A percentile compares a stretch with the other conserved stretches of the same genome.
These are phyloP conservation scores for Magnolia kwangsiensis DNA, from an alignment of 164 flowering plant species.

Conservation along the genomic window DNA sequence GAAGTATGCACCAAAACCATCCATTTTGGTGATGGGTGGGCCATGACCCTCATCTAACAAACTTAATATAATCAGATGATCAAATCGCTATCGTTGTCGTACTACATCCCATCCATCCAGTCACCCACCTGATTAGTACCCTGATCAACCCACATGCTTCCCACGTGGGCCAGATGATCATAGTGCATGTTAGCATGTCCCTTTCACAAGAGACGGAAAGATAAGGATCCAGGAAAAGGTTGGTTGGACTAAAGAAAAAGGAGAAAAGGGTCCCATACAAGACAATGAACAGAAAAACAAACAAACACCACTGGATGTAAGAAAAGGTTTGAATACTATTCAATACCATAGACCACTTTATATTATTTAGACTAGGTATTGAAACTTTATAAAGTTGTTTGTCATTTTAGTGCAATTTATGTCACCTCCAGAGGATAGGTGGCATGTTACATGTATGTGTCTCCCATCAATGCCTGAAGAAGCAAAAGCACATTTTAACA, in stretches of 20 bases:
- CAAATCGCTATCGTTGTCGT: too few species aligned
- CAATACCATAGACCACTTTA: not conserved
- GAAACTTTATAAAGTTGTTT: slow-evolving; percentile 3
- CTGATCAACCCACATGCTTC: not conserved
- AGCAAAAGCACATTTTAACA: not conserved
- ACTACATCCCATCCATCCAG: too few species aligned
- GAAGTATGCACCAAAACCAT: not conserved
- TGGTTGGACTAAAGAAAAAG: not conserved
- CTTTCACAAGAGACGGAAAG: too few species aligned
- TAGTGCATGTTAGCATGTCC: too few species aligned
- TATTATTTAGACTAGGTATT: not conserved
- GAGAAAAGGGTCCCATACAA: not conserved
- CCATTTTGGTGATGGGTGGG: not conserved
- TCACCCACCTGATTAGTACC: too few species aligned
- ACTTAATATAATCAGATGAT: too few species aligned
- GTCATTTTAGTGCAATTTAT: not conserved
- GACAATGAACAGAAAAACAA: not conserved
- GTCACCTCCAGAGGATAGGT: not conserved
- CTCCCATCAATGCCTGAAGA: not conserved
- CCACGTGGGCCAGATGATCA: not conserved
- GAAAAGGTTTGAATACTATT: not conserved
- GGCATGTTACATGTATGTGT: not conserved
- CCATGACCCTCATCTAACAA: not conserved
- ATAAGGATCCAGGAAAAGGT: not conserved
- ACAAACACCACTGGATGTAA: not conserved